Percentiles rank a stretch among this genome's conserved stretches.
Evolutionary conservation across 1,139 yeast species (phyloP).

Genomic region (Suhomyces taliae): DNA sequence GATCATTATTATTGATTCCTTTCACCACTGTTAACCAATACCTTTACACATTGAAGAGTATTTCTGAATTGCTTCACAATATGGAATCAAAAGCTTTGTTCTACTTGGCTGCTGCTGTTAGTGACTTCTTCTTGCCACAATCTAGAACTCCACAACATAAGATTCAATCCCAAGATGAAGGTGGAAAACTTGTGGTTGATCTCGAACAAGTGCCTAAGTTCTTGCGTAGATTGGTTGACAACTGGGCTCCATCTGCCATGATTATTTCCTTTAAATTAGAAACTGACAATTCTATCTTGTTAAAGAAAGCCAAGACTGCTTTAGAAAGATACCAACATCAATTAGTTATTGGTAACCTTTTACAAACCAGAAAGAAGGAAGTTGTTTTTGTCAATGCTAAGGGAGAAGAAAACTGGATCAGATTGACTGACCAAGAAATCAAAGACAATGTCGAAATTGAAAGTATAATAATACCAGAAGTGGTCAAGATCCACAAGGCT

Average conservation of each 20-base stretch:
- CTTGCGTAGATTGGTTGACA: slow-evolving; percentile 79
- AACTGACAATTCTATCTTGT: slow-evolving; percentile 72
- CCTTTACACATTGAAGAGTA: slow-evolving; percentile 71
- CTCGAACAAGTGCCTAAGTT: slow-evolving; percentile 97
- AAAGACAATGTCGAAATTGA: slow-evolving; percentile 59
- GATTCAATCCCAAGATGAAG: slow-evolving; percentile 77
- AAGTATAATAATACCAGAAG: slow-evolving; percentile 72
- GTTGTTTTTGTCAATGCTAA: slow-evolving; percentile 79
- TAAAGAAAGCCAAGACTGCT: slow-evolving; percentile 76
- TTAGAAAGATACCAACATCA: slow-evolving; percentile 86
- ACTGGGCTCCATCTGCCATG: slow-evolving; percentile 96
- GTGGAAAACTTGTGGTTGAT: slow-evolving; percentile 76
- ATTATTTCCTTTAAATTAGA: slow-evolving; percentile 93
- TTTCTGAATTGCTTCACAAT: slow-evolving; percentile 60
- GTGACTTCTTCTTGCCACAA: slow-evolving; percentile 90
- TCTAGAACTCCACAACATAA: slow-evolving; percentile 88
- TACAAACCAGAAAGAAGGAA: slow-evolving; percentile 84
- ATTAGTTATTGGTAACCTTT: slow-evolving; percentile 88
- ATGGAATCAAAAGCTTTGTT: slow-evolving; percentile 63
- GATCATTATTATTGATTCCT: slow-evolving; percentile 69
- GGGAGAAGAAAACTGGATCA: slow-evolving; percentile 48
- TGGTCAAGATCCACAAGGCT: slow-evolving; percentile 55
- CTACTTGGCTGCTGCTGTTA: slow-evolving; percentile 95
- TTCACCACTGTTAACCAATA: slow-evolving; percentile 96
- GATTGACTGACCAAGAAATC: slow-evolving; percentile 44